Conservation (phyloP, 768 basidiomycete genomes). For the Suillus ampliporus region DNA sequence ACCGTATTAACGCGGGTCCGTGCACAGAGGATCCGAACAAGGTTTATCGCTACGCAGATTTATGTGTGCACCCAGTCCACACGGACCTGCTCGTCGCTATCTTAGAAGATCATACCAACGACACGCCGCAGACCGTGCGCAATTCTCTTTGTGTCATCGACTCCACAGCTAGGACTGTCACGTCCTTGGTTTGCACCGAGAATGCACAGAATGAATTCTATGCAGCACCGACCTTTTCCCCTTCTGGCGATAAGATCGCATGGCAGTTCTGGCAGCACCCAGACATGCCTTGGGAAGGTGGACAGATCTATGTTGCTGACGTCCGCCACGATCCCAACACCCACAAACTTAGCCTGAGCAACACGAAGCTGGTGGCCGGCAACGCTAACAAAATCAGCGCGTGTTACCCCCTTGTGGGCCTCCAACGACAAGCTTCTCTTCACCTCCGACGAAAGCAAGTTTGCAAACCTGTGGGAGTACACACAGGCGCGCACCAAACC, state of each 20-base stretch:
- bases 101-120: constrained; percentile 68
- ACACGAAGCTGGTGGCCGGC: constrained; percentile 53
- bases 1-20: neutral
- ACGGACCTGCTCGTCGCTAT: constrained; percentile 59
- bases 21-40: constrained; percentile 15
- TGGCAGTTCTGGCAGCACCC: constrained; percentile 73
- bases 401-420: constrained; percentile 42
- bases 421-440: constrained; percentile 61
- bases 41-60: constrained; percentile 51
- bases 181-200: constrained; percentile 51
- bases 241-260: constrained; percentile 56
- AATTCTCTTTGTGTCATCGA: constrained; percentile 64
- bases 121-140: constrained; percentile 41
- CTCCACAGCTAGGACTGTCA: constrained; percentile 43
- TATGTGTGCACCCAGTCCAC: constrained; percentile 58
- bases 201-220: constrained; percentile 60
- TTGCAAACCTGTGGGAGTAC: constrained; percentile 51
- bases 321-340: constrained; percentile 33
- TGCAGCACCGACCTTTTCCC: constrained; percentile 56
- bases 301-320: constrained; percentile 55
- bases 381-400: constrained; percentile 47
- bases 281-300: constrained; percentile 72
- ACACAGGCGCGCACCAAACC: constrained; percentile 24
- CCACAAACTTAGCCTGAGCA: constrained; percentile 41
- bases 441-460: constrained; percentile 61